Evolutionary conservation across 805 yeast genomes (phyloP).

Genomic region (Candida multigemmis): DNA sequence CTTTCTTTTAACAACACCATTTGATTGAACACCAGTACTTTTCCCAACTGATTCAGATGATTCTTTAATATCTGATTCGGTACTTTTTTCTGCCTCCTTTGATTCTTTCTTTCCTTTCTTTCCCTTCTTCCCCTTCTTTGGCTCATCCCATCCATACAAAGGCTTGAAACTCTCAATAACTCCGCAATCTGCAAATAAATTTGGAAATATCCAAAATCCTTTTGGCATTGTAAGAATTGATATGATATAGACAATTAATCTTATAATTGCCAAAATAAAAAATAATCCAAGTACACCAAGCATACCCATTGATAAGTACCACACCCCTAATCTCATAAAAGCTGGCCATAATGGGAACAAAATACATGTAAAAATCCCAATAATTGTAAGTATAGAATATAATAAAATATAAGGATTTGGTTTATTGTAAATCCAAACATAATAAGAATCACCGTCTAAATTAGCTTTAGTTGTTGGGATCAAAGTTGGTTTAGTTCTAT

Average conservation of each 20-base stretch:
- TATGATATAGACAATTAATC: slow-evolving; percentile 60
- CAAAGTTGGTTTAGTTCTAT: slow-evolving; percentile 55
- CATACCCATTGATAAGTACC: slow-evolving; percentile 76
- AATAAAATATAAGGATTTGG: slow-evolving; percentile 56
- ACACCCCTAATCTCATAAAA: slow-evolving; percentile 81
- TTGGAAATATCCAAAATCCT: slow-evolving; percentile 96
- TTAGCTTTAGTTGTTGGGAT: slow-evolving; percentile 48
- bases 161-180: slow-evolving; percentile 89
- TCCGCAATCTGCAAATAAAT: slow-evolving; percentile 91
- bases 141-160: slow-evolving; percentile 71
- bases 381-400: slow-evolving; percentile 58
- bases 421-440: slow-evolving; percentile 74
- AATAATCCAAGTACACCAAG: slow-evolving; percentile 68
- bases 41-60: slow-evolving; percentile 4
- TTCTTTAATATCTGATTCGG: slow-evolving; percentile 2
- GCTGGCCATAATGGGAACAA: slow-evolving; percentile 94
- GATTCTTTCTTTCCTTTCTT: slow-evolving; percentile 9
- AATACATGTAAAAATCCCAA: slow-evolving; percentile 52
- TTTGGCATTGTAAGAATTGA: slow-evolving; percentile 50
- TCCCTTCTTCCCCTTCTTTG: slow-evolving; percentile 17
- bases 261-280: slow-evolving; percentile 68
- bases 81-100: slow-evolving; percentile 1
- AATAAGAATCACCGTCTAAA: slow-evolving; percentile 60
- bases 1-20: slow-evolving; percentile 16
- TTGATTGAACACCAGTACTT: slow-evolving; percentile 7